phyloP scores from a whole-genome alignment of 768 basidiomycete genomes.

The Phaeolepiota aurea region DNA sequence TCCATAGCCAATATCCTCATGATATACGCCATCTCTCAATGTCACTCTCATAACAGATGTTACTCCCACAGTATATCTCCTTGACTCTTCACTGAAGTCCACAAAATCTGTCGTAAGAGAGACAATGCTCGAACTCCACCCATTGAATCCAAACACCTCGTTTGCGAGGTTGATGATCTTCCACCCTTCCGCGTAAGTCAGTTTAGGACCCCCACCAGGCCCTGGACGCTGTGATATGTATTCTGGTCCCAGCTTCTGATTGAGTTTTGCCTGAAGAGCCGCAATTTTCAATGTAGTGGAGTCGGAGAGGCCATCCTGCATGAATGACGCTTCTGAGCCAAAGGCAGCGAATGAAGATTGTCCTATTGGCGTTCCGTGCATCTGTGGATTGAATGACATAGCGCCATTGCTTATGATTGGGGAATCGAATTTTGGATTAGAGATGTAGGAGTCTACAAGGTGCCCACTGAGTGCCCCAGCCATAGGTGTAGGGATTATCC shows the following conservation, averaged over 20 bases:
- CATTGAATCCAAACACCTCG: slow-evolving; percentile 97
- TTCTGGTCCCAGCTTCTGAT: slow-evolving; percentile 90
- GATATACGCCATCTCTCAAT: slow-evolving; percentile 77
- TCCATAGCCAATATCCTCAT: slow-evolving; percentile 95
- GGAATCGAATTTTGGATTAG: slow-evolving; percentile 18
- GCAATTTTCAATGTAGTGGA: slow-evolving; percentile 63
- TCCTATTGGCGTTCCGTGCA: slow-evolving; percentile 41
- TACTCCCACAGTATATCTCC: slow-evolving; percentile 62
- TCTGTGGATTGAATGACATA: slow-evolving; percentile 52
- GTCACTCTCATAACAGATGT: slow-evolving; percentile 85
- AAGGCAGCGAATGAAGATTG: slow-evolving; percentile 22
- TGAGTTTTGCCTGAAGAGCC: slow-evolving; percentile 69
- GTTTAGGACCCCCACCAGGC: slow-evolving; percentile 76
- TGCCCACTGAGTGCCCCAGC: slow-evolving; percentile 54
- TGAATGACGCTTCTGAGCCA: slow-evolving; percentile 10
- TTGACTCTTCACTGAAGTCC: slow-evolving; percentile 65
- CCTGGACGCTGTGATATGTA: slow-evolving; percentile 86
- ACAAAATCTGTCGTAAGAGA: slow-evolving; percentile 70
- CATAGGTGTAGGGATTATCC: no score
- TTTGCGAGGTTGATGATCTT: slow-evolving; percentile 97
- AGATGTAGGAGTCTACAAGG: slow-evolving; percentile 38
- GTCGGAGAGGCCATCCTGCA: slow-evolving; percentile 38
- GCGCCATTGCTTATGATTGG: slow-evolving; percentile 40
- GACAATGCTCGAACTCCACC: slow-evolving; percentile 81
- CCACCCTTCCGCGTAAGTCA: slow-evolving; percentile 97